These are phyloP conservation scores for Leccinum disarticulatum DNA, from an alignment of 768 basidiomycete genomes.

Conservation along the genomic window DNA sequence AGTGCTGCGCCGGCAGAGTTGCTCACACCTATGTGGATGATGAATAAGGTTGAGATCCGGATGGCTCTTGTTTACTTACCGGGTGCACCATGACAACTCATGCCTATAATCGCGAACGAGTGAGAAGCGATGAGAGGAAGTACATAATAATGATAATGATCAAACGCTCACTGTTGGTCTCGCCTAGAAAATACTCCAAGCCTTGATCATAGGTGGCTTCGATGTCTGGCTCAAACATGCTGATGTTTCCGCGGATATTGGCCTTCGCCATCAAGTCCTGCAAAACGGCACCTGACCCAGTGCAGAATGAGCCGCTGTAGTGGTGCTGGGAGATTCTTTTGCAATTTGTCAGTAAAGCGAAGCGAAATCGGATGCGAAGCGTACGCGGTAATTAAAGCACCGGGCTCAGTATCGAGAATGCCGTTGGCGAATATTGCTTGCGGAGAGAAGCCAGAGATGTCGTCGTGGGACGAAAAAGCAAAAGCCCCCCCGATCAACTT, in stretches of 20 bases:
- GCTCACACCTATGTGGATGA: constrained; percentile 50
- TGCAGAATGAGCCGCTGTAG: constrained; percentile 62
- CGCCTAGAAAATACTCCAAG: constrained; percentile 61
- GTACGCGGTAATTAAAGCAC: constrained; percentile 53
- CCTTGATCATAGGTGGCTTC: constrained; percentile 43
- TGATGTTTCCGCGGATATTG: constrained; percentile 56
- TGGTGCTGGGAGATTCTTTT: constrained; percentile 41
- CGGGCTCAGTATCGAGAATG: constrained; percentile 47
- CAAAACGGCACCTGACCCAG: constrained; percentile 51
- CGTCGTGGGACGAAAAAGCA: constrained; percentile 47
- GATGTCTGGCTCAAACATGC: constrained; percentile 53
- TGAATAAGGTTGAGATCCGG: not conserved
- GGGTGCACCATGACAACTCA: constrained; percentile 41
- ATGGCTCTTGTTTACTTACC: constrained; percentile 2
- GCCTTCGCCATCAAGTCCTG: constrained; percentile 67
- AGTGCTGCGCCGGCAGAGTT: constrained; percentile 70
- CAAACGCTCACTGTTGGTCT: constrained; percentile 53
- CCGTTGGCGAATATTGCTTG: constrained; percentile 55
- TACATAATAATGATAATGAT: constrained; percentile 17
- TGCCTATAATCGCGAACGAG: constrained; percentile 13
- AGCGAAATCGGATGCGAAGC: constrained; percentile 15
- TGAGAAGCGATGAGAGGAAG: not conserved
- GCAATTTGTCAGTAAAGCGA: not conserved
- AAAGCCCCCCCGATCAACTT: constrained; percentile 52
- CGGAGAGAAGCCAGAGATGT: constrained; percentile 52